A percentile compares a stretch with the other conserved stretches of the same genome.
These are phyloP conservation scores for Nyssa sinensis DNA, from an alignment of 148 eudicot species.

Conservation along the genomic window DNA sequence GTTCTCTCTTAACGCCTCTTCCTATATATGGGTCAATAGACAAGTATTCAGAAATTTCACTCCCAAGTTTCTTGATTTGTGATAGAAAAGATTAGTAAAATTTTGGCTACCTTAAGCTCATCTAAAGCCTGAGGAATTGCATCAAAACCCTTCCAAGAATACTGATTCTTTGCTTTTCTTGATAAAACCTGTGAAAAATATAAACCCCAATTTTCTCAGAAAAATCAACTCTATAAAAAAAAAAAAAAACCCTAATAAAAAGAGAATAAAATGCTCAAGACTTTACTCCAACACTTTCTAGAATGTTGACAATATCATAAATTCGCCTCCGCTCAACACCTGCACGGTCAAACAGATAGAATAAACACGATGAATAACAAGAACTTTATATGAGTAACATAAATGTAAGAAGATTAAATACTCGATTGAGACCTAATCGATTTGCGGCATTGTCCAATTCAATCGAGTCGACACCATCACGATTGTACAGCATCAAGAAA, in stretches of 20 bases:
- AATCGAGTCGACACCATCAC: slow-evolving; percentile 65
- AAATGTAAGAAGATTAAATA: not conserved
- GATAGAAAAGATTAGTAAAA: not conserved
- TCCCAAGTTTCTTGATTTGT: not conserved
- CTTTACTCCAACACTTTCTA: slow-evolving; percentile 85
- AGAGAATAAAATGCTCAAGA: not conserved
- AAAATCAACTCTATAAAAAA: not conserved
- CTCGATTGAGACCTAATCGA: slow-evolving; percentile 49
- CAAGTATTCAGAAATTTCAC: not conserved
- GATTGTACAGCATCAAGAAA: slow-evolving; percentile 71
- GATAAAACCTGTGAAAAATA: slow-evolving; percentile 52
- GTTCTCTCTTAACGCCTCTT: slow-evolving; percentile 49
- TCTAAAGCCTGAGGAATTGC: slow-evolving; percentile 69
- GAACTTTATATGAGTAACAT: not conserved
- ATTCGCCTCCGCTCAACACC: slow-evolving; percentile 90
- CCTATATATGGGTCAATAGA: slow-evolving; percentile 25
- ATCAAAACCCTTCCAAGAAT: slow-evolving; percentile 74
- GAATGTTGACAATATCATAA: slow-evolving; percentile 83
- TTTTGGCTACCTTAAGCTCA: slow-evolving; percentile 52
- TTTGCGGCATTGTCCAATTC: slow-evolving; percentile 78
- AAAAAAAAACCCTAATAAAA: not conserved
- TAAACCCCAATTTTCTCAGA: not conserved
- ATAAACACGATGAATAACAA: not conserved
- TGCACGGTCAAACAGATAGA: slow-evolving; percentile 18
- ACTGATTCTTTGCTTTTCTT: slow-evolving; percentile 74